Percentiles rank a stretch among this genome's conserved stretches.
Conservation (phyloP, 257 asterid genomes). For the Lycium ferocissimum region DNA sequence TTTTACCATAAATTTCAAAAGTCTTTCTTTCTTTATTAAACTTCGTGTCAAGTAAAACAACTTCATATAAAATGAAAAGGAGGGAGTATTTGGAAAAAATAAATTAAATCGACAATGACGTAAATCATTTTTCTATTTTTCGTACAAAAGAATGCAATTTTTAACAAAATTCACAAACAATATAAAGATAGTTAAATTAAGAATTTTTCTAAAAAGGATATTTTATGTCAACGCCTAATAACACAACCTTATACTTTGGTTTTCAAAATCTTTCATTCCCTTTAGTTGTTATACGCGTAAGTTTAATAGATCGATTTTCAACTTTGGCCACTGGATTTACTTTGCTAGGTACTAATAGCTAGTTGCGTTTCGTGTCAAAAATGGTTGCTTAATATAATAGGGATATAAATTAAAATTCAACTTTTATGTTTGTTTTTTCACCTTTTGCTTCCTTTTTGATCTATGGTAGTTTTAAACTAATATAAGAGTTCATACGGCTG, state of each 20-base stretch:
- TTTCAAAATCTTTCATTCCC: background rate
- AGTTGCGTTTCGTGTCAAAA: background rate
- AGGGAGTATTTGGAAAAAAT: background rate
- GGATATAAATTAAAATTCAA: background rate
- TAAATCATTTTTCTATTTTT: background rate
- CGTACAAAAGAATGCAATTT: background rate
- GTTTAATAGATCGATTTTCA: background rate
- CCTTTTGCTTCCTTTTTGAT: background rate
- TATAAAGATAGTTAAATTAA: background rate
- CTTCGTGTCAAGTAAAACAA: too few relatives aligned
- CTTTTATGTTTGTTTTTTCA: background rate
- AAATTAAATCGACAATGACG: background rate
- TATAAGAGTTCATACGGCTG: background rate
- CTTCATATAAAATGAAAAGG: too few relatives aligned
- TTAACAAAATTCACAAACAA: background rate
- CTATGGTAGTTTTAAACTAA: background rate
- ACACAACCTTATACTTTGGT: background rate
- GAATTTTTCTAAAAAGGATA: background rate
- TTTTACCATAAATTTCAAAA: too few relatives aligned
- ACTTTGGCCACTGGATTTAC: background rate
- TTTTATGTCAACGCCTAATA: background rate
- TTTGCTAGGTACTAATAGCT: background rate
- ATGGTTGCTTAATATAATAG: background rate
- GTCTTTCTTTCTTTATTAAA: too few relatives aligned
- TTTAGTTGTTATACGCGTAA: background rate